Base-by-base conservation (phyloP, 768 basidiomycete genomes). In the Hypsizygus marmoreus region DNA sequence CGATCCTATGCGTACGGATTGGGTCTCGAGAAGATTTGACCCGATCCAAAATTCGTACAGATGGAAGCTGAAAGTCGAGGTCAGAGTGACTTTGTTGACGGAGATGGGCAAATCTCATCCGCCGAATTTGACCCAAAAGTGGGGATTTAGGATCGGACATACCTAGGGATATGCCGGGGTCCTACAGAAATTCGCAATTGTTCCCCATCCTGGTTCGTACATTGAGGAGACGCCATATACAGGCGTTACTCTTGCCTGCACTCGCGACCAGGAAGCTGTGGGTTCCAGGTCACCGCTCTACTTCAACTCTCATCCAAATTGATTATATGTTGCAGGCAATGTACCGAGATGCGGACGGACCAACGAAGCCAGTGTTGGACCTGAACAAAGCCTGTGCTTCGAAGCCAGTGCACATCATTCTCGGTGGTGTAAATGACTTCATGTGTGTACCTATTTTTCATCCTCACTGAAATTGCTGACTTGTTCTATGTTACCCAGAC, bases 211-310 rank as follows among this genome's bases (percentile, higher is more conserved):
- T 37, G 66, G 62, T 1, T 59, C 49, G 2, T 60, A 55, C 16
- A 50, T 62, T 29, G 58, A 47, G 14, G 53, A 60, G 12, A 60
- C 64, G 12, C 63, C 66, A n/a, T 73, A 71, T 49, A 20, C 54
- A 11, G 69, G 71, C 1, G 70, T 81, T 30, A 74, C 74, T 1
- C 63, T 86, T 3, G 77, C 79, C 6, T 87, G 85, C 52, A 76
- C 74, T 1, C 74, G 76, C 16, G 72, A 82, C 32, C 81, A 87
- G 57, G 85, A 88, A 66, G 73, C 70, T 38, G 83, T 84, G 51
- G 46, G 77, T 65, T 11, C 23, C 6, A 12, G 25, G 9, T 42
- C 42, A 37, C 16, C 44, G 33, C 14, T 32, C 25, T 49, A 19
- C 8, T 20, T n/a, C 12, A 6, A 35, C 45, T 33, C 13, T 14